phyloP scores from a whole-genome alignment of 73 alveolate genomes.

The Tetrahymena malaccensis region DNA sequence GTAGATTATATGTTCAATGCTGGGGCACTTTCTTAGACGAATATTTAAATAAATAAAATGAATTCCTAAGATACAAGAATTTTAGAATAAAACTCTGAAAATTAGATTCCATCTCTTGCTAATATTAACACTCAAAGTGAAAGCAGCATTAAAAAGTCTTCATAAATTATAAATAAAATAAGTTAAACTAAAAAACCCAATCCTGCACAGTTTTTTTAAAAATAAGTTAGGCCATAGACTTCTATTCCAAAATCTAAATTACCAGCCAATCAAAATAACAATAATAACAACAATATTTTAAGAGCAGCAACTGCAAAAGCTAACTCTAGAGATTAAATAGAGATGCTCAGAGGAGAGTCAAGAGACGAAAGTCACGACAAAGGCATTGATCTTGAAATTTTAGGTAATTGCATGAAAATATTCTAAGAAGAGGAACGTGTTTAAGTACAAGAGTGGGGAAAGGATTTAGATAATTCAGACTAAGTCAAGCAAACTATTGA shows the following conservation, averaged over 20 bases:
- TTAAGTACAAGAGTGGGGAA: neutral
- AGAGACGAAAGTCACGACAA: neutral
- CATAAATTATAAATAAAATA: neutral
- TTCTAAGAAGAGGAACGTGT: neutral
- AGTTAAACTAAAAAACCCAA: neutral
- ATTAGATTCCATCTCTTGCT: neutral
- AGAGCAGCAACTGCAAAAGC: neutral
- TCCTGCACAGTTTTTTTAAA: neutral
- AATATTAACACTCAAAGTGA: neutral
- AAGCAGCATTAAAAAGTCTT: neutral
- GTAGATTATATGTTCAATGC: neutral
- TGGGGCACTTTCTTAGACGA: neutral
- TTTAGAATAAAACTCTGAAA: neutral
- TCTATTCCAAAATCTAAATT: neutral
- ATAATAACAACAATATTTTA: neutral
- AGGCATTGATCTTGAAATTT: neutral
- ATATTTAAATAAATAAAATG: neutral
- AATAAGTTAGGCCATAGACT: neutral
- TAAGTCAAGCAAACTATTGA: neutral
- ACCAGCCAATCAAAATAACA: neutral
- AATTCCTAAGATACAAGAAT: neutral
- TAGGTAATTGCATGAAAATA: neutral
- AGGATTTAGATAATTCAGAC: neutral
- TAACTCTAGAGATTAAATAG: neutral
- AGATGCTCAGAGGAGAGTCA: neutral